Evolutionary conservation across 805 yeast species (phyloP).

Genomic region (Metschnikowia noctiluminum): DNA sequence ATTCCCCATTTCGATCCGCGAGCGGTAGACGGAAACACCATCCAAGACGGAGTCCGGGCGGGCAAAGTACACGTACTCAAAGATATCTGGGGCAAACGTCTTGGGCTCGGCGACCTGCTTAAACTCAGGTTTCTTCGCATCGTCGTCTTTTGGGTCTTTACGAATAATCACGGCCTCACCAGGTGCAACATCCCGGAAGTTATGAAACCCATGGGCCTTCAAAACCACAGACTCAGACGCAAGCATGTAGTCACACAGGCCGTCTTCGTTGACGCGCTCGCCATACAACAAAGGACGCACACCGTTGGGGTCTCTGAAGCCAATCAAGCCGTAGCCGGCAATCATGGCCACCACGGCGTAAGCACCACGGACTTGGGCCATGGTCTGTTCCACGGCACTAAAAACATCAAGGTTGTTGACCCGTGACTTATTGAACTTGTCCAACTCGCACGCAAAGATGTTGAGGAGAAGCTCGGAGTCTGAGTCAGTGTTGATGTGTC

Average conservation of each 20-base stretch:
- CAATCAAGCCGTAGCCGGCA: constrained; percentile 94
- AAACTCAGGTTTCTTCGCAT: constrained; percentile 63
- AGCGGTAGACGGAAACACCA: constrained; percentile 93
- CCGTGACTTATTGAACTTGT: constrained; percentile 86
- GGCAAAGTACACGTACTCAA: constrained; percentile 97
- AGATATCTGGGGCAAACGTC: constrained; percentile 89
- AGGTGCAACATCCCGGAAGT: constrained; percentile 79
- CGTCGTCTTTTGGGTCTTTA: constrained; percentile 46
- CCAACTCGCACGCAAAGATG: constrained; percentile 88
- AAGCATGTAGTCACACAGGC: constrained; percentile 82
- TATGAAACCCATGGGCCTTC: constrained; percentile 83
- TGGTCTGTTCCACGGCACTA: constrained; percentile 80
- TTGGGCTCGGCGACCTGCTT: constrained; percentile 78
- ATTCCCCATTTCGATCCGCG: constrained; percentile 91
- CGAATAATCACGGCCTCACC: constrained; percentile 97
- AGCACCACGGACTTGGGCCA: constrained; percentile 85
- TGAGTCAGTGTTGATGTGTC: constrained; percentile 96
- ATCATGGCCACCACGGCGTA: constrained; percentile 93
- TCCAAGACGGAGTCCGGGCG: constrained; percentile 95
- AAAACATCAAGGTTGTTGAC: constrained; percentile 89
- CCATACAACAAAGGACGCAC: constrained; percentile 89
- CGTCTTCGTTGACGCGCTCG: constrained; percentile 66
- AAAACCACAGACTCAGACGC: constrained; percentile 94
- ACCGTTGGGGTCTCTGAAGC: constrained; percentile 97
- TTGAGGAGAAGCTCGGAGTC: constrained; percentile 90